Conservation (phyloP, 2,329 filamentous ascomycete species). For the Fusarium aywerte region DNA sequence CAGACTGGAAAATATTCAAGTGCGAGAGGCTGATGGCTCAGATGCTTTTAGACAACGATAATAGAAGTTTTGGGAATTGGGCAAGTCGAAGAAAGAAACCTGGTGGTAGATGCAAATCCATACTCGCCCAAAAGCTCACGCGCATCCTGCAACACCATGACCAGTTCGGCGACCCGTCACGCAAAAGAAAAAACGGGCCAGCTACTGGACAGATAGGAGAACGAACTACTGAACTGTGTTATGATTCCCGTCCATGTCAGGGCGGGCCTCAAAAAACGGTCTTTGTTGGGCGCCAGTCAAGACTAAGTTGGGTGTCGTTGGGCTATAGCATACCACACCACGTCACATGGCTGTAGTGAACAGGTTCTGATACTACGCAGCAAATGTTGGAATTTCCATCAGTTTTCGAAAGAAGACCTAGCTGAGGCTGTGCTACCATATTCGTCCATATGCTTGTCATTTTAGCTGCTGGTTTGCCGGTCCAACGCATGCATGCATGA, state of each 20-base stretch:
- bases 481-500: constrained; percentile 8
- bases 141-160: constrained; percentile 30
- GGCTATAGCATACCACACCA: constrained; percentile 15
- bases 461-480: constrained; percentile 20
- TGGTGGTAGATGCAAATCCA: constrained; percentile 24
- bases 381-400: constrained; percentile 36
- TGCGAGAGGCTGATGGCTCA: background rate
- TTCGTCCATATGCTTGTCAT: constrained; percentile 15
- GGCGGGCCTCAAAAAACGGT: constrained; percentile 33
- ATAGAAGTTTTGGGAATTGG: background rate
- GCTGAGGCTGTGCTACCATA: constrained; percentile 28
- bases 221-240: constrained; percentile 11
- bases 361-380: background rate
- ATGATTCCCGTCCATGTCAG: constrained; percentile 9
- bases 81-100: constrained; percentile 1
- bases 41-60: constrained; percentile 11
- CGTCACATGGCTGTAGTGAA: background rate
- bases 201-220: constrained; percentile 13
- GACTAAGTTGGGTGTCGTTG: constrained; percentile 38
- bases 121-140: constrained; percentile 38
- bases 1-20: background rate
- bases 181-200: constrained; percentile 25
- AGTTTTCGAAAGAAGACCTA: constrained; percentile 11
- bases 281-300: constrained; percentile 31
- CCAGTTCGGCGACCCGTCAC: constrained; percentile 29